phyloP scores from a whole-genome alignment of 176 grass and related monocot species.

The Dendrocalamus sinicus region DNA sequence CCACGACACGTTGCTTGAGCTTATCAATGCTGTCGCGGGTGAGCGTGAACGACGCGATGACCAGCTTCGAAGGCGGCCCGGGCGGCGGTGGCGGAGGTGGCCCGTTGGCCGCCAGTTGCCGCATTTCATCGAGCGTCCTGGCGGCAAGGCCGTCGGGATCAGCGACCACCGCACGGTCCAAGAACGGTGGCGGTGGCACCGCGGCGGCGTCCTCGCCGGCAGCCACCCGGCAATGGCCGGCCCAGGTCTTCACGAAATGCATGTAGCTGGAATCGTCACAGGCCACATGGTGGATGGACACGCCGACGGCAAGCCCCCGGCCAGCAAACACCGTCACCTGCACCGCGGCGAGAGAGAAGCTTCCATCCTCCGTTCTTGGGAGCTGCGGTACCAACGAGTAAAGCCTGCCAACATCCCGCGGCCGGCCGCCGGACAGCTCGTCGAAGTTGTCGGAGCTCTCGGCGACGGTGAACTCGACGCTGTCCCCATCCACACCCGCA shows the following conservation, averaged over 20 bases:
- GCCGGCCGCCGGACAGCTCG: slow-evolving; percentile 48
- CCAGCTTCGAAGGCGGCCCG: slow-evolving; percentile 40
- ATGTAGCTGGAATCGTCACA: slow-evolving; percentile 94
- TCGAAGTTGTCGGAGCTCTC: slow-evolving; percentile 75
- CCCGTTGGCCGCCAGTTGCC: slow-evolving; percentile 52
- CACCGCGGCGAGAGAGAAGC: slow-evolving; percentile 63
- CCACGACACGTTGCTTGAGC: slow-evolving; percentile 61
- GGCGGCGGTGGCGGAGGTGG: slow-evolving; percentile 52
- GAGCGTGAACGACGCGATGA: slow-evolving; percentile 76
- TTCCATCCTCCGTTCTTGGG: slow-evolving; percentile 32
- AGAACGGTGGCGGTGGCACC: slow-evolving; percentile 45
- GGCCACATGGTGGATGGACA: slow-evolving; percentile 86
- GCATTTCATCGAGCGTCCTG: slow-evolving; percentile 86
- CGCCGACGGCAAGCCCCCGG: slow-evolving; percentile 62
- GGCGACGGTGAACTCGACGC: slow-evolving; percentile 59
- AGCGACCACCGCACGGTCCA: slow-evolving; percentile 54
- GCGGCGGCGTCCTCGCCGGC: neutral
- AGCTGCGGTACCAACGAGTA: slow-evolving; percentile 73
- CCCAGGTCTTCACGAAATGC: slow-evolving; percentile 89
- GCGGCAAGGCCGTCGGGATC: slow-evolving; percentile 68
- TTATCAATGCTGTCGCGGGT: slow-evolving; percentile 63
- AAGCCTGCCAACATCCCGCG: slow-evolving; percentile 47
- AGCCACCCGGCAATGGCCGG: slow-evolving; percentile 39
- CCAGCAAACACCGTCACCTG: slow-evolving; percentile 79
- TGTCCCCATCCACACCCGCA: slow-evolving; percentile 18